Base-by-base conservation (phyloP, 768 basidiomycete genomes). In the Tephrocybe rancida region DNA sequence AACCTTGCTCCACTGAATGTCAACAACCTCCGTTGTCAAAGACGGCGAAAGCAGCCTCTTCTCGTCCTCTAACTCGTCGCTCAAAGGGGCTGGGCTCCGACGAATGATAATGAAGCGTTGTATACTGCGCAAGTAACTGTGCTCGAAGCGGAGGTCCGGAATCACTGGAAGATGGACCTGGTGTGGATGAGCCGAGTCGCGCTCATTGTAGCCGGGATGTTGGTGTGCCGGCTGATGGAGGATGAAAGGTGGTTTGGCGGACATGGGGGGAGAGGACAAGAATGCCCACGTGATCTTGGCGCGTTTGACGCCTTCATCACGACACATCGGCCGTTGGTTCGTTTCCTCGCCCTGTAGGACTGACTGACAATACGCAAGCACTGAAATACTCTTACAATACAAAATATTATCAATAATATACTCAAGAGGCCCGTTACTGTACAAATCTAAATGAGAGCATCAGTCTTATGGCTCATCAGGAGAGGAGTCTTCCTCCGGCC, bases 101-200 rank as follows among this genome's bases (percentile, higher is more conserved):
- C 67, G 69, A 44, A 86, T 62, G 46, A 80, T 74, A 44, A 85
- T 69, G 61, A 76, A 83, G 7, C 75, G 73, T 22, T 71, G 74
- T 56, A 90, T 76, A 58, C 84, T 87, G 57, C 76, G 78, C 52
- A 89, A 55, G 66, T 88, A 92, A 46, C 81, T 84, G 52, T 82
- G 78, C 63, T 91, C 89, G 71, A 89, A 90, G 24, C 89, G 87
- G 32, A 90, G 71, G 64, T 92, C 89, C 24, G 88, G 88, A 48
- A 90, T 84, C 38, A 70, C 64, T 22, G 83, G 81, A n/a, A 85
- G 65, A 46, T 71, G 77, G 13, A 64, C 67, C n/a, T 68, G 70
- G 26, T 65, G 62, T 1, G 59, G 57, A 18, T 64, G 65, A 14
- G 50, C 45, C 16, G 57, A 24, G 29, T 53, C 34, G 14, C 32